Evolutionary conservation across 352 stramenopile species (phyloP).

Genomic region (Globisporangium apiculatum): DNA sequence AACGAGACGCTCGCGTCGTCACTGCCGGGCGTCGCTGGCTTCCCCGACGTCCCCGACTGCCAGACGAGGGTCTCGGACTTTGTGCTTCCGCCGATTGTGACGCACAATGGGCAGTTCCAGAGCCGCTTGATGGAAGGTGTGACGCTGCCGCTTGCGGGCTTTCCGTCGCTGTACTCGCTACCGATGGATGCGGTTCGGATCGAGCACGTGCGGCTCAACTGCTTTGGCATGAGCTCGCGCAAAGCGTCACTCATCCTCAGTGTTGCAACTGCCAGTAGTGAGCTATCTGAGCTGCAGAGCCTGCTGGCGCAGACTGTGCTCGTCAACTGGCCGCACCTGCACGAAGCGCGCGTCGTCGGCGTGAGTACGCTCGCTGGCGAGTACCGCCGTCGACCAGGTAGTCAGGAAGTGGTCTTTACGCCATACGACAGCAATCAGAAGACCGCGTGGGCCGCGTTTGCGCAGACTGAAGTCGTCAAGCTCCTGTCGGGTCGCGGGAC

Average conservation of each 20-base stretch:
- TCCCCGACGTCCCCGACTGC: slow-evolving; percentile 59
- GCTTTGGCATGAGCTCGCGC: slow-evolving; percentile 89
- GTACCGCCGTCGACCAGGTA: slow-evolving; percentile 23
- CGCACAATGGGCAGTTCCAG: slow-evolving; percentile 50
- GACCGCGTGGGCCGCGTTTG: slow-evolving; percentile 58
- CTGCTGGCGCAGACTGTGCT: slow-evolving; percentile 77
- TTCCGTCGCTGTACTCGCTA: slow-evolving; percentile 68
- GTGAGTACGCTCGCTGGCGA: slow-evolving; percentile 59
- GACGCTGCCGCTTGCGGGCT: slow-evolving; percentile 62
- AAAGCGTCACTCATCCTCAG: slow-evolving; percentile 76
- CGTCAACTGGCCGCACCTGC: slow-evolving; percentile 98
- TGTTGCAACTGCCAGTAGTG: slow-evolving; percentile 20
- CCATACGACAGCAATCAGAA: slow-evolving; percentile 45
- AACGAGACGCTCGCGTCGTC: slow-evolving; percentile 67
- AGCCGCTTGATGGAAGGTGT: slow-evolving; percentile 71
- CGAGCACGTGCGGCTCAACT: slow-evolving; percentile 86
- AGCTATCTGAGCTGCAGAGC: slow-evolving; percentile 24
- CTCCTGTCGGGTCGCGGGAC: slow-evolving; percentile 66
- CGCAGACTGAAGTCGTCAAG: slow-evolving; percentile 57
- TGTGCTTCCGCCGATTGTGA: slow-evolving; percentile 35
- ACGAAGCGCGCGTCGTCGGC: slow-evolving; percentile 90
- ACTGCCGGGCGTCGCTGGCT: slow-evolving; percentile 46
- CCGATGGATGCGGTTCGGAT: slow-evolving; percentile 46
- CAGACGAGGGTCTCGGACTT: slow-evolving; percentile 60
- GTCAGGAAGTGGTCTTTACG: slow-evolving; percentile 19